A percentile compares a stretch with the other conserved stretches of the same genome.
phyloP scores from a whole-genome alignment of 2,329 filamentous ascomycete genomes.

The Chaetomium globosum region DNA sequence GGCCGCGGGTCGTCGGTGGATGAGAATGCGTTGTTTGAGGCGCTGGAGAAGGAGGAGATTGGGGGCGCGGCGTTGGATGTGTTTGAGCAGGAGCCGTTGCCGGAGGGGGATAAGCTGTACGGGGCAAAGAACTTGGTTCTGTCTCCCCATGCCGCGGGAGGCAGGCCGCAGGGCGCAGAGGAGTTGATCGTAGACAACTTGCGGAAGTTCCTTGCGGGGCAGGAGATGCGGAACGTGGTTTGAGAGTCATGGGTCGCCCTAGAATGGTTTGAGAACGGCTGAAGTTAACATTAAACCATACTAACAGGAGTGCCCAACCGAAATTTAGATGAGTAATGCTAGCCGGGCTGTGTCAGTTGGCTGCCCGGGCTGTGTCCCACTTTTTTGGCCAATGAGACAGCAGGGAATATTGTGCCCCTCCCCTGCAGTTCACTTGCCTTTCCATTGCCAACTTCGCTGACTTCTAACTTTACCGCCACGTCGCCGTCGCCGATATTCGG shows the following conservation, averaged over 20 bases:
- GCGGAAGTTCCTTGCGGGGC: constrained; percentile 60
- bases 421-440: too few relatives aligned
- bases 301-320: too few relatives aligned
- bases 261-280: too few relatives aligned
- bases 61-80: constrained; percentile 46
- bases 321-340: too few relatives aligned
- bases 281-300: too few relatives aligned
- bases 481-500: too few relatives aligned
- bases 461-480: too few relatives aligned
- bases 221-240: constrained; percentile 58
- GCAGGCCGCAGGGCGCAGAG: constrained; percentile 63
- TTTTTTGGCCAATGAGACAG: too few relatives aligned
- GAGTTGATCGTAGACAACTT: constrained; percentile 63
- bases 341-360: too few relatives aligned
- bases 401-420: too few relatives aligned
- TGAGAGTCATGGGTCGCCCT: background rate
- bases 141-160: constrained; percentile 62
- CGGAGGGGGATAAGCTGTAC: constrained; percentile 50
- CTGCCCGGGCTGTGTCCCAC: too few relatives aligned
- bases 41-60: constrained; percentile 39
- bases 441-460: too few relatives aligned
- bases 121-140: constrained; percentile 56
- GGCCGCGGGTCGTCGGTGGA: constrained; percentile 44
- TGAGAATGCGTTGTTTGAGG: constrained; percentile 42
- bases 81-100: constrained; percentile 50